These are phyloP conservation scores for Termitomyces sp. DNA, from an alignment of 768 basidiomycete genomes.

Conservation along the genomic window DNA sequence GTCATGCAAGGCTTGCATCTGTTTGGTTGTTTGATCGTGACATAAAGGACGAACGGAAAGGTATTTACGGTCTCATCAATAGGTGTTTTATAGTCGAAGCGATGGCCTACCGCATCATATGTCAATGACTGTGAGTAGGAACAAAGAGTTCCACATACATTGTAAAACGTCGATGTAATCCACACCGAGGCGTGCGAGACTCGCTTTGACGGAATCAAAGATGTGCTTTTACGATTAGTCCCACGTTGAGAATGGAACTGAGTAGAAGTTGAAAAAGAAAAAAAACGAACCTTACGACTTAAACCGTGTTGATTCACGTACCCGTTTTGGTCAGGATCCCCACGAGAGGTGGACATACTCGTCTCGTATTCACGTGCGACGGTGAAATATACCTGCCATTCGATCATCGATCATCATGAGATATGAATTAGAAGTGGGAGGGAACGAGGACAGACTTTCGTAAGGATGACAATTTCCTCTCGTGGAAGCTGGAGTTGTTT, in stretches of 20 bases:
- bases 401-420: neutral
- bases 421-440: neutral
- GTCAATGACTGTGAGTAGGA: neutral
- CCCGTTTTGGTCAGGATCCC: constrained; percentile 35
- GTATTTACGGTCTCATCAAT: constrained; percentile 48
- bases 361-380: constrained; percentile 24
- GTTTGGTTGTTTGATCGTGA: neutral
- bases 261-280: neutral
- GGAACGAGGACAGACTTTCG: constrained; percentile 46
- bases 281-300: constrained; percentile 22
- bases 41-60: neutral
- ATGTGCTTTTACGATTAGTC: constrained; percentile 47
- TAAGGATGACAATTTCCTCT: constrained; percentile 74
- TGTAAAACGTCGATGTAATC: constrained; percentile 79
- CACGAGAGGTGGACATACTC: constrained; percentile 8
- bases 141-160: constrained; percentile 32
- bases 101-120: constrained; percentile 34
- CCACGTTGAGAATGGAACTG: neutral
- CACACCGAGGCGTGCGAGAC: constrained; percentile 63
- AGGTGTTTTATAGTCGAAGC: constrained; percentile 56
- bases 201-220: constrained; percentile 62
- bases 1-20: constrained; percentile 70
- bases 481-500: constrained; percentile 65
- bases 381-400: constrained; percentile 32
- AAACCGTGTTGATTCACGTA: constrained; percentile 55